These are phyloP conservation scores for Diaporthe nobilis DNA, from an alignment of 2,329 filamentous ascomycete genomes.

Conservation along the genomic window DNA sequence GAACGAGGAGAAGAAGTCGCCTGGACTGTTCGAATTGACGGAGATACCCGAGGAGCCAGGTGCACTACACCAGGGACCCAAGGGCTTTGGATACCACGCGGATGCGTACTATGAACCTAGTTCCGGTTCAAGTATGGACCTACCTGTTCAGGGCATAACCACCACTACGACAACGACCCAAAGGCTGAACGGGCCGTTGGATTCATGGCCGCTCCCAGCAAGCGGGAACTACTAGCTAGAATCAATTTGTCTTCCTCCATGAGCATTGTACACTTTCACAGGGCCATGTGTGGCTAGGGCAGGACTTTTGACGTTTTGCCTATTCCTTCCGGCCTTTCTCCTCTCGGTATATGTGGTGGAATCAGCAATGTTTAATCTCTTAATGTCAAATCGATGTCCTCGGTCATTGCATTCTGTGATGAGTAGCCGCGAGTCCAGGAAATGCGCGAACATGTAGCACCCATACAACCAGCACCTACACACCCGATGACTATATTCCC, in stretches of 20 bases:
- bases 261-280: too few species aligned
- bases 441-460: not conserved
- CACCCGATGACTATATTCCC: too few species aligned
- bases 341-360: not conserved
- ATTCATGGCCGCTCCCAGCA: conserved; percentile 26
- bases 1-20: conserved; percentile 37
- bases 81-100: conserved; percentile 30
- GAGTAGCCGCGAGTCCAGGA: not conserved
- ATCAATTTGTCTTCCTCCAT: not conserved
- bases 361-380: not conserved
- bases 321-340: not conserved
- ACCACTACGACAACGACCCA: conserved; percentile 23
- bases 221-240: not conserved
- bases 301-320: too few species aligned
- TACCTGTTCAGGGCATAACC: conserved; percentile 29
- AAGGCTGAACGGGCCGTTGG: conserved; percentile 19
- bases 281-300: not conserved
- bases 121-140: not conserved
- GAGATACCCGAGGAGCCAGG: conserved; percentile 37
- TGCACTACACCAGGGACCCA: not conserved
- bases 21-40: conserved; percentile 33
- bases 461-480: too few species aligned
- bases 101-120: conserved; percentile 37
- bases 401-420: too few species aligned
- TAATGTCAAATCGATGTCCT: not conserved